A percentile compares a stretch with the other conserved stretches of the same genome.
Conservation (phyloP, 208 protist genomes). For the Trypanosomatidae sp. region DNA sequence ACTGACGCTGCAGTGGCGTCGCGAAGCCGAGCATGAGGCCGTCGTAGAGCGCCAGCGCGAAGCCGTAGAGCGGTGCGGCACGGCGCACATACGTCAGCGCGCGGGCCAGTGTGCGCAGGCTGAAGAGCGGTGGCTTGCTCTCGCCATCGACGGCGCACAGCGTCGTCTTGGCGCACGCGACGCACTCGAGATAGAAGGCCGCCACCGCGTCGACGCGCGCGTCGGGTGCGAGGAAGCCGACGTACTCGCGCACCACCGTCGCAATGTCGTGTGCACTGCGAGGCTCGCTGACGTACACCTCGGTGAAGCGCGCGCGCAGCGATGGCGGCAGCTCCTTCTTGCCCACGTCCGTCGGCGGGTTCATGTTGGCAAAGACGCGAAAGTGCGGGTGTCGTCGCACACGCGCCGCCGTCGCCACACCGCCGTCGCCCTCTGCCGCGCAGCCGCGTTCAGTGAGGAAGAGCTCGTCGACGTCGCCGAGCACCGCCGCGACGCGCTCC, state of each 20-base stretch:
- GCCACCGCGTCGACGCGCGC: slow-evolving; percentile 89
- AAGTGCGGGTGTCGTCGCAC: slow-evolving; percentile 95
- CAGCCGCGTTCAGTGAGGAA: slow-evolving; percentile 74
- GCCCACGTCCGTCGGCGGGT: slow-evolving; percentile 99
- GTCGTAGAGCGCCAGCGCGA: slow-evolving; percentile 92
- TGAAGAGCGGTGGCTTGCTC: slow-evolving; percentile 93
- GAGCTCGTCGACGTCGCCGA: slow-evolving; percentile 86
- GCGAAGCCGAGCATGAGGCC: slow-evolving; percentile 95
- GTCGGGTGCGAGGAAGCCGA: slow-evolving; percentile 66
- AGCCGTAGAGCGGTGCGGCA: slow-evolving; percentile 87
- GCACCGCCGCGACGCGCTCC: slow-evolving; percentile 89
- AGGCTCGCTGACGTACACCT: slow-evolving; percentile 97
- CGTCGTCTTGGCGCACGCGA: slow-evolving; percentile 64
- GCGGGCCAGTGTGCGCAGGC: slow-evolving; percentile 95
- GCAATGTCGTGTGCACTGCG: slow-evolving; percentile 90
- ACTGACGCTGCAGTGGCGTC: slow-evolving; percentile 88
- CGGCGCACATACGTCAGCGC: slow-evolving; percentile 91
- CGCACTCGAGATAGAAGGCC: slow-evolving; percentile 91
- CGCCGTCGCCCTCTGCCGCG: no score
- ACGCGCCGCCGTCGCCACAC: slow-evolving; percentile 27
- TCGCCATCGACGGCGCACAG: slow-evolving; percentile 88
- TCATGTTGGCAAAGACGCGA: slow-evolving; percentile 99
- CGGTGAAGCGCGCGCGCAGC: slow-evolving; percentile 95
- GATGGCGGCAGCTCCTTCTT: slow-evolving; percentile 97
- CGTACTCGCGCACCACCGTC: slow-evolving; percentile 87